Percentiles rank a stretch among this genome's conserved stretches.
These are phyloP conservation scores for Curvularia sp. DNA, from an alignment of 2,329 filamentous ascomycete species.

Conservation along the genomic window DNA sequence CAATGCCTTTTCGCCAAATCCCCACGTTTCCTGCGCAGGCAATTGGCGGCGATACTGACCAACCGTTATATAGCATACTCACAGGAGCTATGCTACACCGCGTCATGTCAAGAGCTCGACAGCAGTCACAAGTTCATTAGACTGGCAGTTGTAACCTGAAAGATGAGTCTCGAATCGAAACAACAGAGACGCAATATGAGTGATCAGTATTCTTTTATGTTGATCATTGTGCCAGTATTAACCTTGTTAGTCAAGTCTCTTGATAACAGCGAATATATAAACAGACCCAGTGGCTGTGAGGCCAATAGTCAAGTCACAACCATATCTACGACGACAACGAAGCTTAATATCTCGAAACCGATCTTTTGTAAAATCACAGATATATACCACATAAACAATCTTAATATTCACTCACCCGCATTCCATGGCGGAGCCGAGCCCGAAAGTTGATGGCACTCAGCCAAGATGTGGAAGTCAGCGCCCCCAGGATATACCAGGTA, in stretches of 20 bases:
- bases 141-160: no score
- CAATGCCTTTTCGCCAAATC: no score
- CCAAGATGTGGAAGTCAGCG: slow-evolving; percentile 28
- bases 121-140: no score
- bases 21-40: no score
- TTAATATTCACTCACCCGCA: no score
- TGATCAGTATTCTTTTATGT: neutral
- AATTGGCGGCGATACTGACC: no score
- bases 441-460: slow-evolving; percentile 17
- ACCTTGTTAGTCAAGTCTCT: slow-evolving; percentile 1
- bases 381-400: no score
- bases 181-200: neutral
- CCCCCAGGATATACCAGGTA: neutral
- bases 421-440: slow-evolving; percentile 23
- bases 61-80: no score
- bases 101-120: no score
- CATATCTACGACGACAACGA: neutral
- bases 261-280: neutral
- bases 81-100: no score
- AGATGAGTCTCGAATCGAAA: neutral
- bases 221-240: neutral
- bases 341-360: neutral
- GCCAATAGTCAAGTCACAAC: neutral
- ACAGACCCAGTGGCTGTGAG: neutral
- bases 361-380: neutral